Evolutionary conservation across 345 rosid genomes (phyloP).

Genomic region (Hibiscus mutabilis): DNA sequence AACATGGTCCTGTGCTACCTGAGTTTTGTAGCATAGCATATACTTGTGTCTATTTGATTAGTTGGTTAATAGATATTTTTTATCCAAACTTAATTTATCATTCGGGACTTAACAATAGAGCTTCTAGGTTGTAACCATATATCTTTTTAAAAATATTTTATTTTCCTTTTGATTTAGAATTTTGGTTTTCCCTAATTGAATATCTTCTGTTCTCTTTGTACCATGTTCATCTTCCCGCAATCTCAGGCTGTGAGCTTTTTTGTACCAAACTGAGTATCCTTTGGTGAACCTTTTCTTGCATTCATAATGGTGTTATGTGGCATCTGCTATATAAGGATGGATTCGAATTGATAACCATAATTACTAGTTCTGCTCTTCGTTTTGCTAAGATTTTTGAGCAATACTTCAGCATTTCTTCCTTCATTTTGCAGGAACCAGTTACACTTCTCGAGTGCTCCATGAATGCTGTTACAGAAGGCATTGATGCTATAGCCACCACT

Average conservation of each 20-base stretch:
- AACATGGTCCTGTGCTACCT: background rate
- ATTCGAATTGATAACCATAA: background rate
- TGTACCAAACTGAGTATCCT: no score
- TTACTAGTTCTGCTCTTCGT: background rate
- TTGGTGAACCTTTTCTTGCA: background rate
- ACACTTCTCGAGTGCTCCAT: conserved; percentile 80
- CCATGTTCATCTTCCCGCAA: background rate
- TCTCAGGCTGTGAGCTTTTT: no score
- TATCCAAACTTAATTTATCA: background rate
- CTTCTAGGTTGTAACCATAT: background rate
- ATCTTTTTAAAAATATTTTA: background rate
- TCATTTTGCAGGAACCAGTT: conserved; percentile 50
- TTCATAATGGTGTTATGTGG: background rate
- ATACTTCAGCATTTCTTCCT: background rate
- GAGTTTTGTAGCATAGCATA: background rate
- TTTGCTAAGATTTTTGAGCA: background rate
- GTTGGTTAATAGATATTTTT: background rate
- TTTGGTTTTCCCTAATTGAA: background rate
- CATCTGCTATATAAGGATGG: background rate
- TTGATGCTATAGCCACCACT: conserved; percentile 93
- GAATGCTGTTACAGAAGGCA: conserved; percentile 87
- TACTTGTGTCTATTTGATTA: background rate
- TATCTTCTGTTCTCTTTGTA: background rate
- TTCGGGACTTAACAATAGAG: background rate
- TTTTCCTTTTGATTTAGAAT: background rate